A percentile compares a stretch with the other conserved stretches of the same genome.
Evolutionary conservation across 2,329 filamentous ascomycete species (phyloP).

Genomic region (Verticillium longisporum): DNA sequence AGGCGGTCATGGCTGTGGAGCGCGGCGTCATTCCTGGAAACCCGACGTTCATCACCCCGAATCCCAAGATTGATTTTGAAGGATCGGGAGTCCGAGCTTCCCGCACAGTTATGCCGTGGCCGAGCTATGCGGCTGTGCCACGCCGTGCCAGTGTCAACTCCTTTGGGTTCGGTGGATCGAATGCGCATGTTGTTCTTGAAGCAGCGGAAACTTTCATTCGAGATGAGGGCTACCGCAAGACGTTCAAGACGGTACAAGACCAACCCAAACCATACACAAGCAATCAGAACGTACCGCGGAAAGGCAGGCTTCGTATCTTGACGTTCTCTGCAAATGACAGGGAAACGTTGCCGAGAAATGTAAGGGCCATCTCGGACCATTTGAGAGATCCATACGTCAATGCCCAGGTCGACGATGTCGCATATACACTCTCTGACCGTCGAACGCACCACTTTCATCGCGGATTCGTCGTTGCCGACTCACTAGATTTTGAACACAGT

Average conservation of each 20-base stretch:
- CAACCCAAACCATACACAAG: not conserved
- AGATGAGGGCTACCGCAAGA: not conserved
- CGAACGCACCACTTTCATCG: slow-evolving; percentile 13
- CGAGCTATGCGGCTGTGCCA: not conserved
- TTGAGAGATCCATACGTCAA: slow-evolving; percentile 16
- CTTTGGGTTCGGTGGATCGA: slow-evolving; percentile 20
- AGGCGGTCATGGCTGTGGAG: slow-evolving; percentile 19
- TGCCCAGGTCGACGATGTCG: slow-evolving; percentile 15
- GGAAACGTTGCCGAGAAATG: not conserved
- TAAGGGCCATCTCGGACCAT: not conserved
- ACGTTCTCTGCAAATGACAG: slow-evolving; percentile 2
- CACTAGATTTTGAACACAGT: not conserved
- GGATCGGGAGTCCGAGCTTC: slow-evolving; percentile 9
- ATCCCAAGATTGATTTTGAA: slow-evolving; percentile 38
- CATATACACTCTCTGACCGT: slow-evolving; percentile 19
- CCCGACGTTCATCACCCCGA: slow-evolving; percentile 17
- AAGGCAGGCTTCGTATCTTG: slow-evolving; percentile 11
- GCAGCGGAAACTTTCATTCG: slow-evolving; percentile 8
- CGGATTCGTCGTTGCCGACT: slow-evolving; percentile 13
- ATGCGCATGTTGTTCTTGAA: slow-evolving; percentile 17
- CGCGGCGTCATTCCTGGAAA: slow-evolving; percentile 18
- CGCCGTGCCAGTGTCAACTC: slow-evolving; percentile 14
- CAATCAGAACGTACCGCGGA: not conserved
- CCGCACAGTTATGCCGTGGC: not conserved
- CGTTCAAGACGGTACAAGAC: not conserved